Conservation (phyloP, 1,139 yeast species). For the Torulaspora pretoriensis region DNA sequence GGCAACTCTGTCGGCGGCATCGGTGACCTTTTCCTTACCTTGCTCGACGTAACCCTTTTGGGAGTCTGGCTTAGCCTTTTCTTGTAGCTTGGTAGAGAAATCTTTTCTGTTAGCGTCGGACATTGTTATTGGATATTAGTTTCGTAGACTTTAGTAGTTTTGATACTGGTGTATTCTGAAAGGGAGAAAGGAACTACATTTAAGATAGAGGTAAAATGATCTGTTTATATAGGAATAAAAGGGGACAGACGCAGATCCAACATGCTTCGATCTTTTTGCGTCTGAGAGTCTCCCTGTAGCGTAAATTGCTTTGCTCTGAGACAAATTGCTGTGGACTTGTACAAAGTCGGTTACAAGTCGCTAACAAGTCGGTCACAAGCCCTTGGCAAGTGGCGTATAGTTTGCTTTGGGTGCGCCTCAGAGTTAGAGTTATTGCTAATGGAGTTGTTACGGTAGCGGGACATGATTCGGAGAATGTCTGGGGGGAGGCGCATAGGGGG, state of each 20-base stretch:
- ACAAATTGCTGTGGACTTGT: too few relatives aligned
- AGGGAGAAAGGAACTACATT: background rate
- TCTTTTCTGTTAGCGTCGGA: slow-evolving; percentile 77
- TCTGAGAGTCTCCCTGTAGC: background rate
- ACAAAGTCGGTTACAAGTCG: too few relatives aligned
- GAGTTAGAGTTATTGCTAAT: too few relatives aligned
- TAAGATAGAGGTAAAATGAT: background rate
- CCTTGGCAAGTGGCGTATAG: too few relatives aligned
- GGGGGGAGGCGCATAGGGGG: too few relatives aligned
- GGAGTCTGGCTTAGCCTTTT: slow-evolving; percentile 67
- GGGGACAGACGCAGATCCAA: background rate
- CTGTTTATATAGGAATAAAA: background rate
- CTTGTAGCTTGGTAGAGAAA: slow-evolving; percentile 62
- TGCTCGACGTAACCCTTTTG: slow-evolving; percentile 62
- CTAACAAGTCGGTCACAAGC: too few relatives aligned
- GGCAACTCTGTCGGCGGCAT: slow-evolving; percentile 60
- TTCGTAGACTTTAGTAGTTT: background rate
- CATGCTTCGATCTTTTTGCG: background rate
- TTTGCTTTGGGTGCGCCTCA: too few relatives aligned
- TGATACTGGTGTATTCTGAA: slow-evolving; percentile 1
- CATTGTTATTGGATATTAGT: slow-evolving; percentile 40
- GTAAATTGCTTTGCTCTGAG: too few relatives aligned
- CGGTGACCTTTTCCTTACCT: slow-evolving; percentile 69
- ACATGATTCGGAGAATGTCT: too few relatives aligned
- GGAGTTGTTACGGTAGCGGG: too few relatives aligned